These are phyloP conservation scores for Arabidopsis hybrid DNA, from an alignment of 441 rosid species.

Conservation along the genomic window DNA sequence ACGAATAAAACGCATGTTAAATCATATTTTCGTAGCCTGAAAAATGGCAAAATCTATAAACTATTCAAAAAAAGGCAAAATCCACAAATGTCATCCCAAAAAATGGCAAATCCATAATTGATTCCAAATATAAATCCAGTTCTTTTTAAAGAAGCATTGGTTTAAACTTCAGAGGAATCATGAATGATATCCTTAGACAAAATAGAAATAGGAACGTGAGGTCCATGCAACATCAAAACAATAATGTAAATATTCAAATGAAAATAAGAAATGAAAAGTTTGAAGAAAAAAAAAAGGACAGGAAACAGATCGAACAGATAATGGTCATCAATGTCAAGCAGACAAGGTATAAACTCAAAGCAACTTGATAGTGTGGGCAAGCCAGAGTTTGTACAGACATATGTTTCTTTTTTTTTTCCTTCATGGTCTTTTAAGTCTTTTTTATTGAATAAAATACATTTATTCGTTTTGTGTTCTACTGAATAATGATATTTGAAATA, in stretches of 20 bases:
- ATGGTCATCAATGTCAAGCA: slow-evolving; percentile 44
- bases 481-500: slow-evolving; percentile 28
- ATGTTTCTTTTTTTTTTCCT: not conserved
- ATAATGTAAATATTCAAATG: slow-evolving; percentile 25
- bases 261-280: not conserved
- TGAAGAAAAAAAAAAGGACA: slow-evolving; percentile 19
- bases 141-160: not conserved
- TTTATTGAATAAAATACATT: not conserved
- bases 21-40: no score
- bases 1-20: no score
- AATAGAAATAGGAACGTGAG: slow-evolving; percentile 36
- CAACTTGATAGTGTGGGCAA: slow-evolving; percentile 45
- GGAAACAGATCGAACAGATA: slow-evolving; percentile 33
- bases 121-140: no score
- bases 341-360: slow-evolving; percentile 43
- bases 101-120: no score
- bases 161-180: slow-evolving; percentile 12
- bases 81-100: no score
- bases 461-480: slow-evolving; percentile 21
- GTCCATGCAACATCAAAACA: slow-evolving; percentile 42
- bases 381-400: slow-evolving; percentile 32
- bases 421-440: slow-evolving; percentile 8
- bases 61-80: no score
- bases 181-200: slow-evolving; percentile 6
- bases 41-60: no score